Evolutionary conservation across 345 rosid genomes (phyloP), one percentile per base, ranked within the genome.

Genomic region (Schrenkiella parvula): DNA sequence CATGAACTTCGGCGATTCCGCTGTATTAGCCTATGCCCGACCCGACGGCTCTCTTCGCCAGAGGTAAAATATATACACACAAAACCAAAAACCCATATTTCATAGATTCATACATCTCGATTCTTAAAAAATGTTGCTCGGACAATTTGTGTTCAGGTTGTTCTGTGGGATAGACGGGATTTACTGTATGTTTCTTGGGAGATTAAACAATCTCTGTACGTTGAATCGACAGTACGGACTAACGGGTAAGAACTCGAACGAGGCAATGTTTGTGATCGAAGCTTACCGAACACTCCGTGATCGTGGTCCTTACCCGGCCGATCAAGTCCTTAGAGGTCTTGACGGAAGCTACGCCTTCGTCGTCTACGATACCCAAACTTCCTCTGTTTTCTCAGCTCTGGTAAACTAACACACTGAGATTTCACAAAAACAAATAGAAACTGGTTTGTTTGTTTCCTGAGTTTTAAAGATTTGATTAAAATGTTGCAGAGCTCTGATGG

Each of bases 231-330:
- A 89, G 28, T 95, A 95, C 61, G 99, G 99, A 8, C 78, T 91
- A 2, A 66, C 88, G 4, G 79, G 71, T 3, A 95, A 87, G 80
- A 82, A 83, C 34, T 64, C 81, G n/a, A 82, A 86, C 21, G 98
- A 95, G 66, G 97, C 99, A 0, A 75, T 84, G 91, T 78, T 91
- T 56, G 85, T 91, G 48, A 88, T 87, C 28, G 96, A 91, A 81
- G 96, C 96, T 2, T 95, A 95, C 29, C 73, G 88, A 47, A 95
- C 99, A 0, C 84, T 95, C 2, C 81, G 99, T 48, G 98, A 95
- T 74, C 81, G 99, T 21, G 98, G 99, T 43, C 99, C 98, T 0
- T 95, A 89, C 74, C 99, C 99, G 0, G 93, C 98, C 19, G 92
- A 91, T 71, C 89, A 95, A 76, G 96, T 95, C 18, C 88, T 95